Percentiles rank a stretch among this genome's conserved stretches.
Evolutionary conservation across 441 rosid genomes (phyloP).

Genomic region (Adansonia madagascariensis): DNA sequence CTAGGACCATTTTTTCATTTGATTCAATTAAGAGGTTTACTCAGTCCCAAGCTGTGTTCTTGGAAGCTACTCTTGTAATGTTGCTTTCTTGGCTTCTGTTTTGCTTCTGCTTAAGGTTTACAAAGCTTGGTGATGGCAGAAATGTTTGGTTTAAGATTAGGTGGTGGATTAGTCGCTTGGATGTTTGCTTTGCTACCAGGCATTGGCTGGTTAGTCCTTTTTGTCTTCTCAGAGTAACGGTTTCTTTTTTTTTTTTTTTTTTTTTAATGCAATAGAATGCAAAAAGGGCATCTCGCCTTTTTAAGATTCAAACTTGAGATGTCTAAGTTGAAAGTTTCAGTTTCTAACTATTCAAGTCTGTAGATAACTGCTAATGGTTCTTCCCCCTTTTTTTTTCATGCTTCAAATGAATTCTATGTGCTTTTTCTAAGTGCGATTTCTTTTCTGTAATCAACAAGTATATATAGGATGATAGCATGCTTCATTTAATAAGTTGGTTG

Average conservation of each 20-base stretch:
- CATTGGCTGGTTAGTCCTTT: conserved; percentile 84
- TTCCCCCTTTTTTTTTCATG: not conserved
- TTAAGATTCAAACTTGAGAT: not conserved
- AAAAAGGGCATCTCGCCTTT: not conserved
- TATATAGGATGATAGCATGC: not conserved
- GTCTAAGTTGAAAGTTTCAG: conserved; percentile 8
- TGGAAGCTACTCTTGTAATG: conserved; percentile 82
- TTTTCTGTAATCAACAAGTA: not conserved
- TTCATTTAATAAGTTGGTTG: not conserved
- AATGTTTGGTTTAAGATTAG: conserved; percentile 74
- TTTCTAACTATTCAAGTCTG: not conserved
- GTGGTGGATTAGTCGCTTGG: conserved; percentile 95
- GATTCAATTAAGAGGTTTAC: conserved; percentile 78
- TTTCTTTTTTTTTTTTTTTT: not conserved
- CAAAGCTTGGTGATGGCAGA: conserved; percentile 76
- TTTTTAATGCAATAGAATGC: conserved; percentile 8
- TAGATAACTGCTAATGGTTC: not conserved
- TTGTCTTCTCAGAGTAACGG: not conserved
- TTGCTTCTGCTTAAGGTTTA: conserved; percentile 75
- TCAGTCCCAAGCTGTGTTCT: conserved; percentile 91
- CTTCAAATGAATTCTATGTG: conserved; percentile 6
- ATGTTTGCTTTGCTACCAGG: conserved; percentile 88
- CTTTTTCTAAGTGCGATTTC: not conserved
- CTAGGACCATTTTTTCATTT: conserved; percentile 69
- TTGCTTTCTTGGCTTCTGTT: conserved; percentile 76